Evolutionary conservation across 2,329 filamentous ascomycete species (phyloP), one percentile per base, ranked within the genome.

Genomic region (Esteya vermicola): DNA sequence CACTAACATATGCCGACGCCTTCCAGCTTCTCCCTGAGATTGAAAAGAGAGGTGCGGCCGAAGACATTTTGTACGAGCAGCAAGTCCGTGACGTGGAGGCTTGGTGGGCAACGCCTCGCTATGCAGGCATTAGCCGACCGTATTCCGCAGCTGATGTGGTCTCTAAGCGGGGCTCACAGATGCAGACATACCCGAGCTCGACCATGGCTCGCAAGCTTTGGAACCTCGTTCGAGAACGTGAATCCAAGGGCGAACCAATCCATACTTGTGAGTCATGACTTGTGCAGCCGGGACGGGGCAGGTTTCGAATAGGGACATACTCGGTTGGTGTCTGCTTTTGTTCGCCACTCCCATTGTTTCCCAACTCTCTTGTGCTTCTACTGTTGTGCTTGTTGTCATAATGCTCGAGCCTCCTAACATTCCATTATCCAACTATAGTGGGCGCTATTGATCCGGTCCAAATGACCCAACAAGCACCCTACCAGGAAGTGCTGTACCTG

Each of bases 361-460:
- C n/a, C n/a, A n/a, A n/a, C n/a, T n/a, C n/a, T n/a, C n/a, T n/a
- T n/a, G n/a, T n/a, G n/a, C n/a, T n/a, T n/a, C n/a, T n/a, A n/a
- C n/a, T n/a, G n/a, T n/a, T n/a, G n/a, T n/a, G n/a, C n/a, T n/a
- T n/a, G n/a, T n/a, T n/a, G n/a, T n/a, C n/a, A n/a, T n/a, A n/a
- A n/a, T n/a, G n/a, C n/a, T n/a, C n/a, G n/a, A n/a, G n/a, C n/a
- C n/a, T n/a, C n/a, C n/a, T n/a, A n/a, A n/a, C n/a, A n/a, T n/a
- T n/a, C n/a, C n/a, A n/a, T n/a, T n/a, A n/a, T n/a, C n/a, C n/a
- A n/a, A 10, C 14, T 13, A 4, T 46, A 89, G 84, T 98, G 82
- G 91, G 91, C 51, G 91, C 88, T 44, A 93, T 98, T 61, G 91
- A 98, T 56, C 91, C 91, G n/a, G 78, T 96, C 10, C 91, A 98